phyloP scores from a whole-genome alignment of 345 rosid genomes.

The Eucalyptus tenuipes region DNA sequence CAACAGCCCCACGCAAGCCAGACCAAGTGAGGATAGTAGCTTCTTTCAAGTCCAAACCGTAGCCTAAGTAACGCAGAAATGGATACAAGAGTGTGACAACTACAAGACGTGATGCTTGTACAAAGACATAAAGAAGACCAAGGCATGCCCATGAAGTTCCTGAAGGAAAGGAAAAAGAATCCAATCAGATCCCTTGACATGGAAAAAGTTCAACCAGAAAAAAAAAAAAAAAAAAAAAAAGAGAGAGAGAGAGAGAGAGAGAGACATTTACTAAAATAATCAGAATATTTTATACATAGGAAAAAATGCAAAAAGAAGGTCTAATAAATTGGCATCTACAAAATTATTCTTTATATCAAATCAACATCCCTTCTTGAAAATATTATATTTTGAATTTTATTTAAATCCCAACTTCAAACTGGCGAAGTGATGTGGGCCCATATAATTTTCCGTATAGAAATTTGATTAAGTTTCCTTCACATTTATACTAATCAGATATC shows the following conservation, averaged over 20 bases:
- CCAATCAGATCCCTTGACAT: neutral
- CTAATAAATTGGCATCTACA: neutral
- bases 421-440: neutral
- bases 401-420: neutral
- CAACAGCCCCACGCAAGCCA: slow-evolving; percentile 95
- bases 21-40: slow-evolving; percentile 76
- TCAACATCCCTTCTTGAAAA: neutral
- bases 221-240: too few relatives aligned
- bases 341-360: neutral
- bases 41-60: slow-evolving; percentile 96
- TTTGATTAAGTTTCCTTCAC: neutral
- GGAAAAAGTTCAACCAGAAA: neutral
- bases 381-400: neutral
- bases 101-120: slow-evolving; percentile 55
- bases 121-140: slow-evolving; percentile 54
- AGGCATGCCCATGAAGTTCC: slow-evolving; percentile 78
- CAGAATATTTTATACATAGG: neutral
- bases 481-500: neutral
- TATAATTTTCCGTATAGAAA: neutral
- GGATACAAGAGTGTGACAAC: slow-evolving; percentile 70
- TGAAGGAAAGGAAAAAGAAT: slow-evolving; percentile 9
- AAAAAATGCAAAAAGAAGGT: neutral
- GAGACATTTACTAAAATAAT: neutral
- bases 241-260: too few relatives aligned
- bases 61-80: slow-evolving; percentile 54